Conservation (phyloP, 2,329 filamentous ascomycete genomes). For the Alternaria postmessia region DNA sequence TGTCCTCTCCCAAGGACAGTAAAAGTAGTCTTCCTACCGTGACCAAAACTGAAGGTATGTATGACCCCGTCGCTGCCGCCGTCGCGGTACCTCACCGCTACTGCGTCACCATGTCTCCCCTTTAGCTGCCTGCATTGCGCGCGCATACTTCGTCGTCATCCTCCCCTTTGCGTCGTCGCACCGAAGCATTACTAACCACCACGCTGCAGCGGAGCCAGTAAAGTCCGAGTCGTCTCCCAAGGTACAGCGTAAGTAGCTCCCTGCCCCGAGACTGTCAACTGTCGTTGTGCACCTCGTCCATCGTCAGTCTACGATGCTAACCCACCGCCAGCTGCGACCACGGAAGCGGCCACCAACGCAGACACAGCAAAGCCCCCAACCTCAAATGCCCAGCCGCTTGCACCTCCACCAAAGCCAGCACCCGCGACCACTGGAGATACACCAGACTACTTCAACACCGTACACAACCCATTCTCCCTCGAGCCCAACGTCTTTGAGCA, state of each 20-base stretch:
- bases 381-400: constrained; percentile 58
- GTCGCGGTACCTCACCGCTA: neutral
- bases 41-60: constrained; percentile 49
- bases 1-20: constrained; percentile 50
- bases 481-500: constrained; percentile 98
- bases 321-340: constrained; percentile 25
- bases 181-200: constrained; percentile 31
- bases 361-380: constrained; percentile 45
- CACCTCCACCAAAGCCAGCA: constrained; percentile 60
- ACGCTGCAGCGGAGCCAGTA: constrained; percentile 31
- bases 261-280: constrained; percentile 6
- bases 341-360: constrained; percentile 28
- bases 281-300: constrained; percentile 8
- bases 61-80: constrained; percentile 7
- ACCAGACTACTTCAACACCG: constrained; percentile 61
- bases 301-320: constrained; percentile 25
- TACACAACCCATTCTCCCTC: constrained; percentile 67
- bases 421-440: constrained; percentile 53
- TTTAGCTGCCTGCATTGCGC: constrained; percentile 5
- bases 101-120: neutral
- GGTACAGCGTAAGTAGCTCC: constrained; percentile 36
- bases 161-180: constrained; percentile 11
- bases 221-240: constrained; percentile 35
- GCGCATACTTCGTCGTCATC: constrained; percentile 24
- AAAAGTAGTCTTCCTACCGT: constrained; percentile 44